Evolutionary conservation across 192 early-diverging fungal genomes (phyloP), one percentile per base, ranked within the genome.

Genomic region (Dispira simplex): DNA sequence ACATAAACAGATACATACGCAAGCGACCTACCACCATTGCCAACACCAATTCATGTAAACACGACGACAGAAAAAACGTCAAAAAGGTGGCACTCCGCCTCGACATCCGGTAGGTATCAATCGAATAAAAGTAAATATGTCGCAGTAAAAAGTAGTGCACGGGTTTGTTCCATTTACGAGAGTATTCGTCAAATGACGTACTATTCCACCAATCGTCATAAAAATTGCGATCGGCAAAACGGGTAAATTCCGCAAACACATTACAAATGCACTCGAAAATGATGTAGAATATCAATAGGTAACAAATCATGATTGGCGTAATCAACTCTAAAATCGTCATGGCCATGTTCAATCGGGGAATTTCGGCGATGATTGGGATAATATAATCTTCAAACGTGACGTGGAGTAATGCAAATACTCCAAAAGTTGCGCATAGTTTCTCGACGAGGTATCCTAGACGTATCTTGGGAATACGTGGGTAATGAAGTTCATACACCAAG

Each of bases 171-270:
- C 95, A 98, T 64, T 92, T 90, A 53, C 95, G 83, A 25, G 92
- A 89, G 75, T 89, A 98, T 72, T 96, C 92, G 66, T 95, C 95
- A 66, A 88, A 91, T 0, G 83, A 85, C 16, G 78, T 77, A 62
- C 72, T 79, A 66, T 98, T 98, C 93, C 93, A 98, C 93, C 93
- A 98, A 72, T 98, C 95, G 65, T 95, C 91, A 75, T 96, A 98
- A 77, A 98, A 98, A 70, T 89, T 85, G 62, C 92, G 86, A 73
- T 98, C 95, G 16, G 95, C 92, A 71, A 98, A 98, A 26, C 79
- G 70, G 43, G 89, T 96, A 16, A 98, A 72, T 67, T 98, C 93
- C 44, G 93, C 95, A 77, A 98, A 98, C 28, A 83, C 89, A 70
- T 96, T 95, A 74, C 90, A 87, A 63, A 98, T 92, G 67, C 87